These are phyloP conservation scores for Chaetomidium leptoderma DNA, from an alignment of 495 filamentous ascomycete species.

Conservation along the genomic window DNA sequence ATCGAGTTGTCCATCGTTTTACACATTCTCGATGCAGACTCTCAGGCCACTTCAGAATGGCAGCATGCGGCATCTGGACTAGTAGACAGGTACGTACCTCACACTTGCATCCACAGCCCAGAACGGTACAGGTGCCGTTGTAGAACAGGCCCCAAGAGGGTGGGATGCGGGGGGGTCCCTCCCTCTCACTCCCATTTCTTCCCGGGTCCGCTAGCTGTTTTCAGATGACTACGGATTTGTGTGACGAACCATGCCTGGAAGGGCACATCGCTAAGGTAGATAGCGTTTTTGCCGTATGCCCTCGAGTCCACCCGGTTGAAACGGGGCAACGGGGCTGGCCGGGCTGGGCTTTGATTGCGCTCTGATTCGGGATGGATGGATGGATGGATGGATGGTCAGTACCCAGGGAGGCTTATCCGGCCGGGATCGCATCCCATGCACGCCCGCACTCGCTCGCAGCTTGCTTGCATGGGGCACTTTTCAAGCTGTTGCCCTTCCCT, in stretches of 20 bases:
- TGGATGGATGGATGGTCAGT: too few relatives aligned
- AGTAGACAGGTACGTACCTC: not conserved
- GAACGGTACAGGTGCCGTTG: conserved; percentile 6
- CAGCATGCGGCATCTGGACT: conserved; percentile 1
- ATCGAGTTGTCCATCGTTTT: conserved; percentile 5
- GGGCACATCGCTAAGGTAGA: not conserved
- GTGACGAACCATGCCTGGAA: not conserved
- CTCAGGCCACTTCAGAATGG: too few relatives aligned
- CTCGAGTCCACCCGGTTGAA: conserved; percentile 9
- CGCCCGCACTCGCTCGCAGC: conserved; percentile 4
- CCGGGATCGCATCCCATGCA: conserved; percentile 12
- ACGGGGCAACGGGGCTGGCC: not conserved
- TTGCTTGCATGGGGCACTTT: conserved; percentile 1
- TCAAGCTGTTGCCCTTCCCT: too few relatives aligned
- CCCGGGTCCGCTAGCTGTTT: conserved; percentile 14
- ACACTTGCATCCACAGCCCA: not conserved
- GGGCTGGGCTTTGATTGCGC: not conserved
- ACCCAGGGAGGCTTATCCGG: conserved; percentile 1
- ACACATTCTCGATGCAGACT: not conserved
- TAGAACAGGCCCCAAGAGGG: not conserved
- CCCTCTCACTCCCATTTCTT: conserved; percentile 15
- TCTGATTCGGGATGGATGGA: not conserved
- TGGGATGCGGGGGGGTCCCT: conserved; percentile 16
- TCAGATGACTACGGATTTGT: not conserved
- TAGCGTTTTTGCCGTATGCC: not conserved